These are phyloP conservation scores for Rhodosporidiobolus sp. DNA, from an alignment of 768 basidiomycete genomes.

Conservation along the genomic window DNA sequence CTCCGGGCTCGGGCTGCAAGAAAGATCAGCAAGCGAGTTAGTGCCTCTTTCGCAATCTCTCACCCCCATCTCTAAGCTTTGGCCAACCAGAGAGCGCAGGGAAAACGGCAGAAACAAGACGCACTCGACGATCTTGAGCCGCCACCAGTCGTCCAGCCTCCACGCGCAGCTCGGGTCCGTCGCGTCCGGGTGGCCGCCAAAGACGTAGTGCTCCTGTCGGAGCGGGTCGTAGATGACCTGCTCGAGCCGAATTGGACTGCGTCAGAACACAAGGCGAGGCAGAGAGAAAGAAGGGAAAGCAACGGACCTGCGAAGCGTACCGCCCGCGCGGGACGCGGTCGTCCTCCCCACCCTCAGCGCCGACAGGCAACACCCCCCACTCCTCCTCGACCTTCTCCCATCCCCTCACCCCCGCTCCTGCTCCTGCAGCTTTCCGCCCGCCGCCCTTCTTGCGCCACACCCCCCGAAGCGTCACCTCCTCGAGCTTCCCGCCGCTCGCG, in stretches of 20 bases:
- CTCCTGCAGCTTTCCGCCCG: background rate
- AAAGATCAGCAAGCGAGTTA: background rate
- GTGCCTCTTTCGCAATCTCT: background rate
- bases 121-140: conserved; percentile 32
- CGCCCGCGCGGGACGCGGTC: conserved; percentile 4
- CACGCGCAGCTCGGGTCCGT: background rate
- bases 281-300: background rate
- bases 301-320: conserved; percentile 31
- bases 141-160: conserved; percentile 33
- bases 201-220: conserved; percentile 28
- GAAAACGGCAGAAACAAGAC: background rate
- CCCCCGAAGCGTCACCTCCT: background rate
- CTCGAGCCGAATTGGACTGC: accelerated
- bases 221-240: conserved; percentile 38
- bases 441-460: background rate
- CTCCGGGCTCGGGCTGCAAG: conserved; percentile 34
- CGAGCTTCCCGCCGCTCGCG: too few species aligned
- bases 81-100: too few species aligned
- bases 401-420: background rate
- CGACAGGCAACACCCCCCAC: background rate
- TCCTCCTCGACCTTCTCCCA: conserved; percentile 13
- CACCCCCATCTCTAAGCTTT: too few species aligned
- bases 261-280: too few species aligned
- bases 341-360: conserved; percentile 1
- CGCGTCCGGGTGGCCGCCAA: conserved; percentile 28